phyloP scores from a whole-genome alignment of 352 stramenopile species.

The Elongisporangium anandrum region DNA sequence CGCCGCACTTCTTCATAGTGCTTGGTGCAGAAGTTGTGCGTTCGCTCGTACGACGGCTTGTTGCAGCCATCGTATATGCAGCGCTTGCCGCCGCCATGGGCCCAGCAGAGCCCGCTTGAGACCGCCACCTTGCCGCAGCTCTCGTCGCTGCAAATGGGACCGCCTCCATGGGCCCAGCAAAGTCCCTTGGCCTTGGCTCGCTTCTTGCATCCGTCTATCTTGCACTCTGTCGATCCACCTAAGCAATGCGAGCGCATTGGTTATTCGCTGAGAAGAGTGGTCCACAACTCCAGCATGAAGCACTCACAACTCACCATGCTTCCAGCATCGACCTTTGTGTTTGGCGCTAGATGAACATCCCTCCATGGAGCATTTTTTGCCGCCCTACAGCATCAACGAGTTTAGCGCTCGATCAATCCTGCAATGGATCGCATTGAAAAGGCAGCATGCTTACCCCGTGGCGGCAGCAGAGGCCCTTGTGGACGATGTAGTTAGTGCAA shows the following conservation, averaged over 20 bases:
- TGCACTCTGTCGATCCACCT: slow-evolving; percentile 14
- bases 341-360: slow-evolving; percentile 40
- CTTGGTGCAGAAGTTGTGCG: slow-evolving; percentile 14
- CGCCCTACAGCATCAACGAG: no score
- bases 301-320: slow-evolving; percentile 21
- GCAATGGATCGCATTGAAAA: background rate
- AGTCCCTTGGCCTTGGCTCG: slow-evolving; percentile 16
- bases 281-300: no score
- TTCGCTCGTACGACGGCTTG: slow-evolving; percentile 17
- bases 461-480: slow-evolving; percentile 19
- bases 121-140: slow-evolving; percentile 11
- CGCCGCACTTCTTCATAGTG: slow-evolving; percentile 11
- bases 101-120: slow-evolving; percentile 22
- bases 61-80: slow-evolving; percentile 9
- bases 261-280: no score
- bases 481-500: slow-evolving; percentile 18
- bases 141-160: slow-evolving; percentile 10
- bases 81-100: slow-evolving; percentile 29
- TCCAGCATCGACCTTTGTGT: slow-evolving; percentile 40
- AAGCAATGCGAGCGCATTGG: background rate
- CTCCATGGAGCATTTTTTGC: slow-evolving; percentile 35
- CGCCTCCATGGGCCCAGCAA: slow-evolving; percentile 16
- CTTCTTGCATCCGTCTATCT: slow-evolving; percentile 11
- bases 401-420: no score
- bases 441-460: slow-evolving; percentile 13